Conservation (phyloP, 2,329 filamentous ascomycete species). For the Zelopaecilomyces penicillatus region DNA sequence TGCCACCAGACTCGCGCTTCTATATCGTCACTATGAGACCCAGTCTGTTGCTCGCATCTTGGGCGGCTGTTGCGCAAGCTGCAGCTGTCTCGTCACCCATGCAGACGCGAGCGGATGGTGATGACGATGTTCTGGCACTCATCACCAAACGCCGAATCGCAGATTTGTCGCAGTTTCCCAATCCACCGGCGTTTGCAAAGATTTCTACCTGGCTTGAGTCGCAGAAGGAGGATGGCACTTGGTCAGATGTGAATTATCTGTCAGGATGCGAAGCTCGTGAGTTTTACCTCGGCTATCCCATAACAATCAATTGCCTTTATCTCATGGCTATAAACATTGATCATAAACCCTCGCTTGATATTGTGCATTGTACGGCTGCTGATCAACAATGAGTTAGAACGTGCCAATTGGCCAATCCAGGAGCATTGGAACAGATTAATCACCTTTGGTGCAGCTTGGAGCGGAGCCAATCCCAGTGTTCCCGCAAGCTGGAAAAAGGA, state of each 20-base stretch:
- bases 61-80: too few relatives aligned
- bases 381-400: constrained; percentile 4
- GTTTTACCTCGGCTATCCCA: not conserved
- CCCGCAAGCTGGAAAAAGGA: constrained; percentile 10
- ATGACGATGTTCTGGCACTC: constrained; percentile 9
- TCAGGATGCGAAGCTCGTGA: constrained; percentile 15
- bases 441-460: constrained; percentile 16
- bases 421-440: constrained; percentile 16
- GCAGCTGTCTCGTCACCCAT: constrained; percentile 1
- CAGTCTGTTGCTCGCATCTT: too few relatives aligned
- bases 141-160: constrained; percentile 11
- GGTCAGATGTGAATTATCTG: constrained; percentile 15
- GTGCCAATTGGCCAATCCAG: constrained; percentile 17
- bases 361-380: not conserved
- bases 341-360: too few relatives aligned
- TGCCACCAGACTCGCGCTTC: too few relatives aligned
- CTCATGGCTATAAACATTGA: too few relatives aligned
- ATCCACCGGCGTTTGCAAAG: constrained; percentile 12
- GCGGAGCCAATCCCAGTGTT: constrained; percentile 13
- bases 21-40: too few relatives aligned
- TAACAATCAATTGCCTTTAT: too few relatives aligned
- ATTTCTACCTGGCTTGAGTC: constrained; percentile 12
- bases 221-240: constrained; percentile 15
- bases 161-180: constrained; percentile 15
- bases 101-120: not conserved